Base-by-base conservation (phyloP, 805 yeast genomes). In the Wickerhamiella parazyma region DNA sequence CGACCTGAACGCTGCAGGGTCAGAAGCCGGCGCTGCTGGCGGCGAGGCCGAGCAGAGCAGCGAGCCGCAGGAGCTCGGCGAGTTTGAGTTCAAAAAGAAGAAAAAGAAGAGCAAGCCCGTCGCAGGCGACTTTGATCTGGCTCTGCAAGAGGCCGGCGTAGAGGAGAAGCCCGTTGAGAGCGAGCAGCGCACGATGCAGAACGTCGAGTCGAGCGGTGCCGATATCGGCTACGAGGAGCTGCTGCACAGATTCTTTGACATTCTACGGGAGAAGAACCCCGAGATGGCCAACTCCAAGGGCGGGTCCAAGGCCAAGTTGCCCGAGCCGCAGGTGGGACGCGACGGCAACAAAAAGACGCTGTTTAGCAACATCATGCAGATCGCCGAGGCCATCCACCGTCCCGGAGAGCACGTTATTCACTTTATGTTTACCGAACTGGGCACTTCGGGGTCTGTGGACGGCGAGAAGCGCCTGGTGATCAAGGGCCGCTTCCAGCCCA, bases 391-490 rank as follows among this genome's bases (percentile, higher is more conserved):
- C 45, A 73, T 91, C 70, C 96, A 91, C 66, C 79, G 99, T 70
- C 82, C 86, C 44, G 91, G 95, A 54, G 98, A 91, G 60, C 98
- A 91, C 68, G 78, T 91, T 52, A 91, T 91, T 64, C 95, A 86
- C 69, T 91, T 81, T 67, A 68, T 91, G 66, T 91, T 91, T 67
- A 96, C 97, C 1, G 99, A 91, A 70, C 73, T 91, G 74, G 99
- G 99, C 78, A 91, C 99, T 17, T 85, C 97, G 2, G 99, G 99
- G 61, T 87, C 96, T 45, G 89, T 91, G 48, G 99, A 91, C 67
- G 98, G 97, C 64, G 89, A 84, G 65, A 84, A 86, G 71, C 80
- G 98, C 67, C 76, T 91, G 63, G 86, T 91, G 51, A 89, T 91
- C 64, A 91, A 85, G 72, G 99, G 99, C 71, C 83, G 94, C 66